phyloP scores from a whole-genome alignment of 169 alveolate species.

The Neospora caninum region DNA sequence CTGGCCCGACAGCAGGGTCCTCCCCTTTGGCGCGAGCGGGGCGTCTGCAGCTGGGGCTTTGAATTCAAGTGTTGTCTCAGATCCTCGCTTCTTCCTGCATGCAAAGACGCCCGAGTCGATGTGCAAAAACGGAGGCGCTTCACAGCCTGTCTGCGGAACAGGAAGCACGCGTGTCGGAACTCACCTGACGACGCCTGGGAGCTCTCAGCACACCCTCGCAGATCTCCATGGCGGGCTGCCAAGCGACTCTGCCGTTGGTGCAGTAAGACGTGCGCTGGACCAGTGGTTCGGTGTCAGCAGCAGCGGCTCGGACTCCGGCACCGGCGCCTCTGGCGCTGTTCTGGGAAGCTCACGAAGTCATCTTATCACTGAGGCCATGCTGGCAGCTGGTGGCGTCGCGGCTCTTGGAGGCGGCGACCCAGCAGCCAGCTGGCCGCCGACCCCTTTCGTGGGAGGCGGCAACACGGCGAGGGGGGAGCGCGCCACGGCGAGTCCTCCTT shows the following conservation, averaged over 20 bases:
- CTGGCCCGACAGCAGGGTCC: background rate
- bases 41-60: background rate
- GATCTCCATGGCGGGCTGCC: background rate
- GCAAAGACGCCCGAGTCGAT: conserved; percentile 20
- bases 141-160: background rate
- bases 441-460: background rate
- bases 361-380: background rate
- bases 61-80: background rate
- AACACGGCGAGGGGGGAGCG: background rate
- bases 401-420: background rate
- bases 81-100: background rate
- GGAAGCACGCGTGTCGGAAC: conserved; percentile 10
- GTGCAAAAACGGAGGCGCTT: background rate
- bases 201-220: background rate
- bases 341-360: background rate
- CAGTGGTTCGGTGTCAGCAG: conserved; percentile 37
- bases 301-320: conserved; percentile 23
- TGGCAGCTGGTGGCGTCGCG: background rate
- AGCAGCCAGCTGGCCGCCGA: background rate
- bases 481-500: background rate
- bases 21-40: background rate
- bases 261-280: background rate
- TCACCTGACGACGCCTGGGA: background rate
- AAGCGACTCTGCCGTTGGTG: background rate
- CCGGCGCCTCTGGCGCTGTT: background rate